Evolutionary conservation across 2,329 filamentous ascomycete genomes (phyloP), one percentile per base, ranked within the genome.

Genomic region (Stemphylium beticola): DNA sequence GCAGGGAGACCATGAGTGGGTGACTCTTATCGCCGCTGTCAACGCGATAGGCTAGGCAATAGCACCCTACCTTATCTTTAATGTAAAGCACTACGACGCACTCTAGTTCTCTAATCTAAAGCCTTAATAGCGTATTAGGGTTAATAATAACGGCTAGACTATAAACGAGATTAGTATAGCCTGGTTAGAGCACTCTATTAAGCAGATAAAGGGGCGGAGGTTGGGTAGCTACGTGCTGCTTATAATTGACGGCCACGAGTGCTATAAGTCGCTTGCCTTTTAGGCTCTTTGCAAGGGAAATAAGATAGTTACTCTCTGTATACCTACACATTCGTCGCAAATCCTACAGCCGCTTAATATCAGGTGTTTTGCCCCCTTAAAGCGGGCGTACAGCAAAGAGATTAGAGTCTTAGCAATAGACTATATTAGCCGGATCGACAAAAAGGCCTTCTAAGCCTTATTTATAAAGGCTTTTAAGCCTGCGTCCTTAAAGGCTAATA

Each of bases 241-340:
- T 22, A 41, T 58, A 7, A 32, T 57, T 29, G 31, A 57, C 22
- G 32, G 55, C 46, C 32, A 53, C 24, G 41, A 57, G 55, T 76
- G 68, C 53, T 60, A 78, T 60, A 29, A 71, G 15, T 71, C 61
- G 7, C 54, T 60, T 17, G 55, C 71, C 48, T 78, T 79, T 53
- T 40, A 77, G 41, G 36, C 68, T n/a, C 47, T 42, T 18, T 50
- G 31, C 20, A 15, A 50, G 38, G 47, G 42, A 38, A 50, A 50
- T 7, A 50, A 50, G 6, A 42, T 50, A 9, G 11, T 15, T 4
- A 36, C 42, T 3, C 42, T 45, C 42, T 45, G 14, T 36, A 45
- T 44, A 29, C 41, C 31, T n/a, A 29, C 29, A 4, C 29, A 44
- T 11, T 22, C 41, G 5, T n/a, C n/a, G n/a, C n/a, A n/a, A n/a